Percentiles rank a stretch among this genome's conserved stretches.
Evolutionary conservation across 2,329 filamentous ascomycete genomes (phyloP).

Genomic region (Monilinia polystroma): DNA sequence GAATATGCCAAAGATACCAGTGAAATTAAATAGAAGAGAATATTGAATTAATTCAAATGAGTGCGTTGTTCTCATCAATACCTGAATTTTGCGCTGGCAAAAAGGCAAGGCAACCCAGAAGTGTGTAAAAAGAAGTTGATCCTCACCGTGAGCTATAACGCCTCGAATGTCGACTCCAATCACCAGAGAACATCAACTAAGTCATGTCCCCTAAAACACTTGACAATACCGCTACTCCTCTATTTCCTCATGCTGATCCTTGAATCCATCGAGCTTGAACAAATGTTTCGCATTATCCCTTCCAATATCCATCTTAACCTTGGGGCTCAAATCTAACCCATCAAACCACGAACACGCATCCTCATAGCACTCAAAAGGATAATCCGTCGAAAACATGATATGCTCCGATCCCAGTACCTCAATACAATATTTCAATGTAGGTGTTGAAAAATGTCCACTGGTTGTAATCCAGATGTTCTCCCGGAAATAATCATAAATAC

Average conservation of each 20-base stretch:
- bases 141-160: not conserved
- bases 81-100: not conserved
- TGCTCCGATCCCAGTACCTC: constrained; percentile 50
- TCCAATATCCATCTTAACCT: constrained; percentile 45
- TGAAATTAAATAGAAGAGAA: not conserved
- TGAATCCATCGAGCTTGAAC: constrained; percentile 38
- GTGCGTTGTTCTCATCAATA: not conserved
- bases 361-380: constrained; percentile 51
- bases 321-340: constrained; percentile 42
- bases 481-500: constrained; percentile 53
- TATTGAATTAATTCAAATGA: not conserved
- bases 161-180: not conserved
- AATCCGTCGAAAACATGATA: constrained; percentile 54
- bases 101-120: not conserved
- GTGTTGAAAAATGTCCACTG: constrained; percentile 55
- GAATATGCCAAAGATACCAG: too few relatives aligned
- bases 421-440: constrained; percentile 51
- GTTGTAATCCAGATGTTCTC: constrained; percentile 59
- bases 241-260: constrained; percentile 3
- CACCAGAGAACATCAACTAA: not conserved
- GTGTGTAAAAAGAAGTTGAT: not conserved
- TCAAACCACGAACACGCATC: constrained; percentile 46
- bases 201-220: too few relatives aligned
- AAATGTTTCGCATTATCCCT: constrained; percentile 48
- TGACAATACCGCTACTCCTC: not conserved